Evolutionary conservation across 2,329 filamentous ascomycete species (phyloP).

Genomic region (Ascosphaera pollenicola): DNA sequence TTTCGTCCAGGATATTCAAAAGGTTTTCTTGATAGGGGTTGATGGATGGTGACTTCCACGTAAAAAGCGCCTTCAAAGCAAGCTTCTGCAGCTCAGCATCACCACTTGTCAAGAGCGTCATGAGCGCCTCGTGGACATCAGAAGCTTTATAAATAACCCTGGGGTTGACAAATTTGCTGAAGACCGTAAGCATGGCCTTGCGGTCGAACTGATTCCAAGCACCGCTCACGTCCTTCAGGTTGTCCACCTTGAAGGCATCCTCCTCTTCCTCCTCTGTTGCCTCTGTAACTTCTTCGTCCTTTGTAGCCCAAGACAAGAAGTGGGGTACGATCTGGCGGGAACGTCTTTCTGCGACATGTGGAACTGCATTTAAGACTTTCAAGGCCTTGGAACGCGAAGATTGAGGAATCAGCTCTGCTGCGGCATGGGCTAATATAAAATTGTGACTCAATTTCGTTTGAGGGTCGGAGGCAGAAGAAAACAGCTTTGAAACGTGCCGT

Average conservation of each 20-base stretch:
- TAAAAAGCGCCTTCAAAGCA: conserved; percentile 61
- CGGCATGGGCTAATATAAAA: conserved; percentile 41
- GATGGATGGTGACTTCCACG: conserved; percentile 68
- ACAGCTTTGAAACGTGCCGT: conserved; percentile 28
- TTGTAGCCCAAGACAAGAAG: conserved; percentile 58
- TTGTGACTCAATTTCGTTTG: conserved; percentile 35
- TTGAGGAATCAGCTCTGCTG: conserved; percentile 16
- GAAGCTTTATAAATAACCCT: conserved; percentile 57
- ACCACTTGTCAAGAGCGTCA: conserved; percentile 63
- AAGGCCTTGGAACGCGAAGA: conserved; percentile 54
- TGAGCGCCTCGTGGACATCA: conserved; percentile 53
- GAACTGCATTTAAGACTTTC: conserved; percentile 50
- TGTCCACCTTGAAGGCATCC: no score
- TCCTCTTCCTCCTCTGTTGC: no score
- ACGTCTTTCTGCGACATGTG: conserved; percentile 60
- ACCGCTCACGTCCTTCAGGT: background rate
- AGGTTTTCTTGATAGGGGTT: conserved; percentile 66
- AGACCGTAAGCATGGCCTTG: conserved; percentile 59
- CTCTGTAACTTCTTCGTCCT: conserved; percentile 24
- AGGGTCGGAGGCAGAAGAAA: conserved; percentile 30
- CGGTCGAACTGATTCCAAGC: conserved; percentile 41
- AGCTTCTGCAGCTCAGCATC: conserved; percentile 76
- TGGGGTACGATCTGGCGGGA: conserved; percentile 71
- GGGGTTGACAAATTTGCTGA: conserved; percentile 71
- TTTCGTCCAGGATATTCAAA: conserved; percentile 70